Evolutionary conservation across 2,329 filamentous ascomycete genomes (phyloP), one percentile per base, ranked within the genome.

Genomic region (Mollisia scopiformis): DNA sequence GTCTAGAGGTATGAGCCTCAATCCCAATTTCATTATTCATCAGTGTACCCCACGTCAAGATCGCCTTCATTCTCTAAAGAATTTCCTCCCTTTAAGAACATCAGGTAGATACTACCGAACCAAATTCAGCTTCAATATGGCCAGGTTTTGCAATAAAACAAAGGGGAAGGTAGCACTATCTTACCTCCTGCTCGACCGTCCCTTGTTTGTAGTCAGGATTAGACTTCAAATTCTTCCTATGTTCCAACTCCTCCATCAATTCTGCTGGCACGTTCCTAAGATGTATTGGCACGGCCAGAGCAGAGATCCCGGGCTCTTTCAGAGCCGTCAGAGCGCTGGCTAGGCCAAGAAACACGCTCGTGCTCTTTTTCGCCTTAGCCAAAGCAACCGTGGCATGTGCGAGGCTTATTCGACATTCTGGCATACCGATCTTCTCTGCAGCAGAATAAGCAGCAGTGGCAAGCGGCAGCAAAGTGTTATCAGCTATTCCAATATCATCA

Each of bases 291-390:
- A 58, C 56, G 8, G 47, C 6, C 19, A 58, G 56, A 46, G 56
- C 25, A 43, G 56, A 52, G 49, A 58, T 49, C 33, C 47, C 56
- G 35, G 56, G 56, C 47, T 58, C 56, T 46, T 58, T 58, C 16
- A 58, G 33, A 51, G 27, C 47, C 10, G 33, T n/a, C 16, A 58
- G 35, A 53, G 47, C 37, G 30, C 49, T 58, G 21, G 56, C 56
- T 23, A 58, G 47, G 30, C 56, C 56, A 46, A 58, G 35, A 53
- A 58, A 58, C 23, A 58, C 56, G 47, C 56, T 58, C 47, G 23
- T 53, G n/a, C 56, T 58, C 56, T 58, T 58, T 51, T 58, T 53
- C 21, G 56, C 56, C 56, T 37, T 58, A n/a, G 56, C 56, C 47
- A 58, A 53, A 43, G 56, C 56, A 47, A 58, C 56, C 23, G 56